phyloP scores from a whole-genome alignment of 768 basidiomycete genomes.

The Candolleomyces aberdarensis region DNA sequence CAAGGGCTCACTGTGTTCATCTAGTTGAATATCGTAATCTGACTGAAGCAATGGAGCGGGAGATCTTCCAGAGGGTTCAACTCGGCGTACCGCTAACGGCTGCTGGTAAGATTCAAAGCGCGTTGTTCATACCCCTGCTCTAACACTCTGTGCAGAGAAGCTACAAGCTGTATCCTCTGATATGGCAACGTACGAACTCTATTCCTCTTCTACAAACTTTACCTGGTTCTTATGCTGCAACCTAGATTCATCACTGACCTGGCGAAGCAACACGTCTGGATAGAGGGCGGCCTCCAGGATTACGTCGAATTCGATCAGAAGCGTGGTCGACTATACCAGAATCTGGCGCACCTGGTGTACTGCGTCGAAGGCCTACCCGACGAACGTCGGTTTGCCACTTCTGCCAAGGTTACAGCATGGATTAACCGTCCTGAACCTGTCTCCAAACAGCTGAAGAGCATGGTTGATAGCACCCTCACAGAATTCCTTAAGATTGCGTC shows the following conservation, averaged over 20 bases:
- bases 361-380: constrained; percentile 57
- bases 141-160: constrained; percentile 50
- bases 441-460: constrained; percentile 43
- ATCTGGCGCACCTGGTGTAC: constrained; percentile 65
- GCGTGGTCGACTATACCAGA: constrained; percentile 76
- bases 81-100: constrained; percentile 72
- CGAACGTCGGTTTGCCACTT: constrained; percentile 47
- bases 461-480: constrained; percentile 51
- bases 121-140: neutral
- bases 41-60: constrained; percentile 57
- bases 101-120: constrained; percentile 46
- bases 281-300: constrained; percentile 54
- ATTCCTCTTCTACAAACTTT: neutral
- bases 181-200: constrained; percentile 47
- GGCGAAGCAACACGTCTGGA: constrained; percentile 52
- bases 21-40: constrained; percentile 69
- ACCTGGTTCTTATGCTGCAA: constrained; percentile 1
- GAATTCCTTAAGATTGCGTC: constrained; percentile 54
- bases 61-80: constrained; percentile 82
- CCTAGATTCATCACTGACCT: constrained; percentile 59
- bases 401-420: constrained; percentile 56
- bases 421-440: constrained; percentile 40
- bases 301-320: constrained; percentile 61
- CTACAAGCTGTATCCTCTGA: constrained; percentile 74
- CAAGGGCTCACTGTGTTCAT: neutral